A percentile compares a stretch with the other conserved stretches of the same genome.
These are phyloP conservation scores for Bipolaris oryzae DNA, from an alignment of 2,329 filamentous ascomycete genomes.

Conservation along the genomic window DNA sequence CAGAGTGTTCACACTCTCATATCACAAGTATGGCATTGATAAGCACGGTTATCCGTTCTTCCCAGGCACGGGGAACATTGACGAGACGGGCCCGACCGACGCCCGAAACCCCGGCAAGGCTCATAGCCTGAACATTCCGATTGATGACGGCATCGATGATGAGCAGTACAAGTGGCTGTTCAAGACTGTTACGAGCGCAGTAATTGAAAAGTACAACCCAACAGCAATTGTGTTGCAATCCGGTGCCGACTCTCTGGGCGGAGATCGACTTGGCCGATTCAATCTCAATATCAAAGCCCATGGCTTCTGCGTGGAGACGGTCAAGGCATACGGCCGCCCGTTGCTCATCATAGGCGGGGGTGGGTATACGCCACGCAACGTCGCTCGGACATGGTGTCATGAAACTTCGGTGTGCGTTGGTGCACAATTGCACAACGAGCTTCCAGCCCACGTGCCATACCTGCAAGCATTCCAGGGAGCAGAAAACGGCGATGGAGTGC, in stretches of 20 bases:
- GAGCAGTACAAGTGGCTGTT: slow-evolving; percentile 87
- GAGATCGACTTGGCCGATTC: slow-evolving; percentile 91
- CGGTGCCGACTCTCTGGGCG: slow-evolving; percentile 91
- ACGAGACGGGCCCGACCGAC: slow-evolving; percentile 82
- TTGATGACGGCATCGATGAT: slow-evolving; percentile 90
- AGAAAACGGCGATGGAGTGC: slow-evolving; percentile 69
- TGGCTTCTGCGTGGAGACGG: slow-evolving; percentile 86
- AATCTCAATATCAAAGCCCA: slow-evolving; percentile 96
- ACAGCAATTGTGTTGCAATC: slow-evolving; percentile 93
- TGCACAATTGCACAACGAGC: slow-evolving; percentile 70
- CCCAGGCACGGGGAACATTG: slow-evolving; percentile 85
- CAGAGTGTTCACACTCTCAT: slow-evolving; percentile 89
- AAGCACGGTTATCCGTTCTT: slow-evolving; percentile 68
- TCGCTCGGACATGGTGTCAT: slow-evolving; percentile 94
- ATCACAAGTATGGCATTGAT: slow-evolving; percentile 91
- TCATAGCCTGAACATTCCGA: slow-evolving; percentile 86
- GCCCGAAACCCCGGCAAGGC: slow-evolving; percentile 87
- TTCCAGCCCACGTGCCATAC: slow-evolving; percentile 83
- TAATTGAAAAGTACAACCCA: slow-evolving; percentile 83
- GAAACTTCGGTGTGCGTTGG: slow-evolving; percentile 91
- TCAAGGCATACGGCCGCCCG: slow-evolving; percentile 80
- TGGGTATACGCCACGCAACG: slow-evolving; percentile 95
- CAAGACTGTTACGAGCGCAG: slow-evolving; percentile 76
- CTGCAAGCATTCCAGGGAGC: slow-evolving; percentile 82
- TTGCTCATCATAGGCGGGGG: slow-evolving; percentile 92